phyloP scores from a whole-genome alignment of 176 grass and related monocot genomes.

The Musa schizocarpa region DNA sequence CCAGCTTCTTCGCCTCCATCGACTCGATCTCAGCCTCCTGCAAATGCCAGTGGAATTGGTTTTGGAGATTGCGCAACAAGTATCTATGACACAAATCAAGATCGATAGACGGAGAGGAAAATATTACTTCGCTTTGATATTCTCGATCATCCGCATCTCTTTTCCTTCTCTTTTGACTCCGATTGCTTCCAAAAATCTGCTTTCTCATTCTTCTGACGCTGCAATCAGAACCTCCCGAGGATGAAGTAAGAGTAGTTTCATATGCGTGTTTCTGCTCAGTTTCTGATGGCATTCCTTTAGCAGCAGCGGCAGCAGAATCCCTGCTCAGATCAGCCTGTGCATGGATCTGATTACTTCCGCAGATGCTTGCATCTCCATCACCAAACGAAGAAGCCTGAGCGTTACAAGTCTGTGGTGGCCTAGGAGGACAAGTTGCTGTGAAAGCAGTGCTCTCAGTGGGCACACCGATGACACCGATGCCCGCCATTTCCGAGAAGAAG shows the following conservation, averaged over 20 bases:
- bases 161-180: slow-evolving; percentile 38
- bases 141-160: slow-evolving; percentile 58
- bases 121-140: slow-evolving; percentile 54
- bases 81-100: not conserved
- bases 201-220: not conserved
- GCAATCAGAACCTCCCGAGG: not conserved
- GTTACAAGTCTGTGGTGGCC: not conserved
- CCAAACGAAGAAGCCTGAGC: not conserved
- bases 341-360: not conserved
- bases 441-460: not conserved
- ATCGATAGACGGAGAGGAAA: not conserved
- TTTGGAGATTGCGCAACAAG: not conserved
- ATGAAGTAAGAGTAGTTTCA: not conserved
- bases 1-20: slow-evolving; percentile 27
- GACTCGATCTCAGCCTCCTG: slow-evolving; percentile 61
- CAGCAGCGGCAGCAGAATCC: not conserved
- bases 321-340: not conserved
- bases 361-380: not conserved
- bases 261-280: not conserved
- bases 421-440: not conserved
- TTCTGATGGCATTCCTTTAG: not conserved
- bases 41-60: not conserved
- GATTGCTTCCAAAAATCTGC: not conserved
- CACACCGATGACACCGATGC: not conserved
- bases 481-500: not conserved